Evolutionary conservation across 352 stramenopile species (phyloP).

Genomic region (Globisporangium apiculatum): DNA sequence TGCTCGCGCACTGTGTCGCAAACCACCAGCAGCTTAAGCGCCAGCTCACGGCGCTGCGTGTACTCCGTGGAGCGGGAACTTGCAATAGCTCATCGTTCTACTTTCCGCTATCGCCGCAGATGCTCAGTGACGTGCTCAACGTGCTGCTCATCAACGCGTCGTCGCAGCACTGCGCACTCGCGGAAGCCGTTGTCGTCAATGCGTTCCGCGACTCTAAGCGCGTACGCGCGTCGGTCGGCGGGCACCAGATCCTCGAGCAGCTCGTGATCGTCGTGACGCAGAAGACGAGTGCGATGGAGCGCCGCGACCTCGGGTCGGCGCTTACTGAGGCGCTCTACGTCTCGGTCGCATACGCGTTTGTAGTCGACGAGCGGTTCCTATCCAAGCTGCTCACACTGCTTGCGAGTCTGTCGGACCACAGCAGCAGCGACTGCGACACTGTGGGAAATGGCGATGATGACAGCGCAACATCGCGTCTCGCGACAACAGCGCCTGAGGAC

Average conservation of each 20-base stretch:
- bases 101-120: conserved; percentile 37
- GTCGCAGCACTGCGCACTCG: conserved; percentile 23
- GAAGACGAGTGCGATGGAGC: conserved; percentile 17
- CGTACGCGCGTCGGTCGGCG: conserved; percentile 36
- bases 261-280: conserved; percentile 61
- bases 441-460: conserved; percentile 7
- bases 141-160: conserved; percentile 48
- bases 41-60: conserved; percentile 34
- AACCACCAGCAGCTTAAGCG: conserved; percentile 37
- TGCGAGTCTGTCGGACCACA: background rate
- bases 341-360: conserved; percentile 28
- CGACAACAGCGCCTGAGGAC: too few species aligned
- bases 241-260: conserved; percentile 60
- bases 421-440: background rate
- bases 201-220: conserved; percentile 36
- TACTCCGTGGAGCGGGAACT: conserved; percentile 31
- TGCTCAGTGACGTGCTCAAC: conserved; percentile 60
- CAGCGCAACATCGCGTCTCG: background rate
- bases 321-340: conserved; percentile 49
- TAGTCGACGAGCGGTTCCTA: conserved; percentile 52
- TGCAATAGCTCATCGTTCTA: conserved; percentile 18
- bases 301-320: conserved; percentile 24
- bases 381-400: conserved; percentile 43
- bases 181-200: conserved; percentile 41
- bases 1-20: conserved; percentile 22